Evolutionary conservation across 2,329 filamentous ascomycete species (phyloP), one percentile per base, ranked within the genome.

Genomic region (Dactylellina haptotyla): DNA sequence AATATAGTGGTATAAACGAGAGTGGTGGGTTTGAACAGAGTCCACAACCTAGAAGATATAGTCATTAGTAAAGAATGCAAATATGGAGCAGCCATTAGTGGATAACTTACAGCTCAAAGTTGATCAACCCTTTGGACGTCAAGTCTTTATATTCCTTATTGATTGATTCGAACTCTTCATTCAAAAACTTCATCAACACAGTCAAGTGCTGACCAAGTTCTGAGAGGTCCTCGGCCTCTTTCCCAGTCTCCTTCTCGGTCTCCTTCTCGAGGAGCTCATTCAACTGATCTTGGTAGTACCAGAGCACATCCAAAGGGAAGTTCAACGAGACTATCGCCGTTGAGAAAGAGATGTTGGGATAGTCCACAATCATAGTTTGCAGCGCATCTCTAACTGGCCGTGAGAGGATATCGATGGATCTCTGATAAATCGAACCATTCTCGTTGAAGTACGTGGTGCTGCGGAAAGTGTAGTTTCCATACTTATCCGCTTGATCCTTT

Each of bases 381-480:
- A 71, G 51, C 4, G 45, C 50, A 9, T 64, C 56, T 10, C 45
- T 53, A 5, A 70, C 64, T 9, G 64, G 64, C 46, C 34, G 50
- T 1, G 64, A 70, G 16, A 59, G 28, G 28, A 70, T 70, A 54
- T 70, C 64, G 18, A 70, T 43, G 4, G 46, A 39, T 14, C 64
- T 23, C 48, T 70, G 57, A 14, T 48, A 61, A n/a, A 46, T 23
- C 1, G 37, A 28, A 4, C 56, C 56, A 23, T 20, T 30, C 16
- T 62, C 56, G 14, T 62, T 70, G 39, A 62, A 70, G 30, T 53
- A 70, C 5, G 48, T 53, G 26, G 64, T 70, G 48, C 64, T 61
- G 16, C 78, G 79, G 37, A 81, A 79, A 10, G 78, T 72, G 32
- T 77, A 80, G 54, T 80, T 75, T 39, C 77, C 75, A 75, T 78